These are phyloP conservation scores for Cubamyces sp. DNA, from an alignment of 768 basidiomycete species.

Conservation along the genomic window DNA sequence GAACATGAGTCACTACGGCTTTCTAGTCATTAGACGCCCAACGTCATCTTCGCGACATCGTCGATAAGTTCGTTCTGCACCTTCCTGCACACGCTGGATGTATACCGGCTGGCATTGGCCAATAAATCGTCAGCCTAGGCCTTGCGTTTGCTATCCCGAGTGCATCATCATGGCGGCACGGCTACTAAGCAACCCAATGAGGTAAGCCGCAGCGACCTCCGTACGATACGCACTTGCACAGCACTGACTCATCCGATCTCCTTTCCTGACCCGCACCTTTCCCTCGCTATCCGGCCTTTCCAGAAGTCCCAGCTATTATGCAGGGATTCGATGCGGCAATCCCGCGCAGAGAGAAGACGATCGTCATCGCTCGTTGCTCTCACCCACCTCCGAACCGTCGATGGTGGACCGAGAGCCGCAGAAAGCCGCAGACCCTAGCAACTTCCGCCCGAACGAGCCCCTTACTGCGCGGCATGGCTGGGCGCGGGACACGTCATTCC, in stretches of 20 bases:
- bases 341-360: background rate
- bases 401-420: background rate
- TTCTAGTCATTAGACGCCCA: too few species aligned
- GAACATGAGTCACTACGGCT: too few species aligned
- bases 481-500: conserved; percentile 10
- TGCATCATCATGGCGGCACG: conserved; percentile 2
- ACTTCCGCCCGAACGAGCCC: background rate
- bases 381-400: background rate
- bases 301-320: background rate
- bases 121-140: too few species aligned
- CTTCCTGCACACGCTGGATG: too few species aligned
- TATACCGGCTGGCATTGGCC: too few species aligned
- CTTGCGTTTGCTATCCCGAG: background rate
- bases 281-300: background rate
- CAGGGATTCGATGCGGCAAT: background rate
- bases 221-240: background rate
- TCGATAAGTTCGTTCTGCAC: too few species aligned
- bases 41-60: too few species aligned
- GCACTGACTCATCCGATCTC: conserved; percentile 11
- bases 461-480: conserved; percentile 5
- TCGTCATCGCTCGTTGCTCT: background rate
- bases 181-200: background rate
- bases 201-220: conserved; percentile 4
- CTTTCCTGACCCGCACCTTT: background rate
- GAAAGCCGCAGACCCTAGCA: background rate